Percentiles rank a stretch among this genome's conserved stretches.
These are phyloP conservation scores for Cinnamomum micranthum DNA, from an alignment of 164 flowering plant species.

Conservation along the genomic window DNA sequence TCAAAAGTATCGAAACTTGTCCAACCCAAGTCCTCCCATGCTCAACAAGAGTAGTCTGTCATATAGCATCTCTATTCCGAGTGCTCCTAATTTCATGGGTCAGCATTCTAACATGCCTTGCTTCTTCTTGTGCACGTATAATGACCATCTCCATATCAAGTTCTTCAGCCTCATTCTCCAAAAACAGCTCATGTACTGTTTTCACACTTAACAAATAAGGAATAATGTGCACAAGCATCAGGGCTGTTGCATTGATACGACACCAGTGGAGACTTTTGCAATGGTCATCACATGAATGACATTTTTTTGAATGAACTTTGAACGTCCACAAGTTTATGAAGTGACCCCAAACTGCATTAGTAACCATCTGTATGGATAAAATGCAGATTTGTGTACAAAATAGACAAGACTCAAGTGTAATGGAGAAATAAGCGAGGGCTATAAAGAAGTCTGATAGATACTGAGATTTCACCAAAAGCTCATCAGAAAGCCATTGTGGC, in stretches of 20 bases:
- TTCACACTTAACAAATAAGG: conserved; percentile 87
- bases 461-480: conserved; percentile 58
- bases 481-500: conserved; percentile 52
- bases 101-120: conserved; percentile 86
- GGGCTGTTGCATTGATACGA: conserved; percentile 79
- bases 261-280: conserved; percentile 73
- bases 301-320: conserved; percentile 6
- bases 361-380: no score
- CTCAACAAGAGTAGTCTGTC: conserved; percentile 78
- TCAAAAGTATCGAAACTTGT: not conserved
- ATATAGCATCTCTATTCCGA: conserved; percentile 71
- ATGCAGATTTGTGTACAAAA: conserved; percentile 8
- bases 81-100: conserved; percentile 93
- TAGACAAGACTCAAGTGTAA: conserved; percentile 63
- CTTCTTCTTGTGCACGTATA: conserved; percentile 82
- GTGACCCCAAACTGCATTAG: no score
- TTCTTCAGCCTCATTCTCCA: no score
- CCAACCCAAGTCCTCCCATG: conserved; percentile 70
- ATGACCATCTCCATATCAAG: conserved; percentile 87
- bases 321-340: no score
- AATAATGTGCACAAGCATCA: conserved; percentile 85
- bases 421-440: conserved; percentile 65
- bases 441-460: conserved; percentile 59
- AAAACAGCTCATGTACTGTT: conserved; percentile 59
- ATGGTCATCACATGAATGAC: conserved; percentile 55